Percentiles rank a stretch among this genome's conserved stretches.
phyloP scores from a whole-genome alignment of 2,329 filamentous ascomycete genomes.

The Xylaria sp. region DNA sequence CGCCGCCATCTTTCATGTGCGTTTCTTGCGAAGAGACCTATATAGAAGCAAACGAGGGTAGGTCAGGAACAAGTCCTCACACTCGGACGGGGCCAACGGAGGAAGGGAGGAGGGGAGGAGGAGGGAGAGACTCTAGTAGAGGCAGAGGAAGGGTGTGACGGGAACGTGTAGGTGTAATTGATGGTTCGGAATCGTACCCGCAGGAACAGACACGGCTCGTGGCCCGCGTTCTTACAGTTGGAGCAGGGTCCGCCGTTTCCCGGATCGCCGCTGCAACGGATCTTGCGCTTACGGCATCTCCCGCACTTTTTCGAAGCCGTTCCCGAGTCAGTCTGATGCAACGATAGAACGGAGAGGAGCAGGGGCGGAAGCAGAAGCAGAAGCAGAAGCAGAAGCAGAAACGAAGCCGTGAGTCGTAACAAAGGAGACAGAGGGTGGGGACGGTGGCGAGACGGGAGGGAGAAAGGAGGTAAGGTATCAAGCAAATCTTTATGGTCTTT shows the following conservation, averaged over 20 bases:
- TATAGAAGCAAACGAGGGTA: background rate
- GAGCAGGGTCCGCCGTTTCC: constrained; percentile 72
- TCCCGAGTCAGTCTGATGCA: constrained; percentile 17
- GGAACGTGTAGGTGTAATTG: background rate
- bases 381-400: background rate
- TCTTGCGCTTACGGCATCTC: constrained; percentile 88
- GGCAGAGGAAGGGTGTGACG: constrained; percentile 6
- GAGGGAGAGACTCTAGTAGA: too few species aligned
- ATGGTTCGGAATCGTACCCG: constrained; percentile 49
- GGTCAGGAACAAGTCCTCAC: constrained; percentile 1
- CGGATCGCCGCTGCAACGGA: constrained; percentile 83
- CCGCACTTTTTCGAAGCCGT: constrained; percentile 57
- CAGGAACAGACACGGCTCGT: constrained; percentile 70
- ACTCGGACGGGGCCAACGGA: constrained; percentile 4
- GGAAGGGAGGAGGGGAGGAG: too few species aligned
- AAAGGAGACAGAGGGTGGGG: constrained; percentile 1
- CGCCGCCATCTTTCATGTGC: constrained; percentile 30
- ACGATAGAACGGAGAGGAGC: background rate
- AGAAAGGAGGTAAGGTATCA: background rate
- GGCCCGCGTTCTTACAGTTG: constrained; percentile 73
- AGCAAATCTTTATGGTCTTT: background rate
- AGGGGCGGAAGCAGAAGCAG: background rate
- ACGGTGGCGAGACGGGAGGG: background rate
- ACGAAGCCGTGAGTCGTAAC: background rate
- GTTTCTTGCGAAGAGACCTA: constrained; percentile 39